Conservation (phyloP, 306 rosid genomes). For the Pachyrhizus erosus region DNA sequence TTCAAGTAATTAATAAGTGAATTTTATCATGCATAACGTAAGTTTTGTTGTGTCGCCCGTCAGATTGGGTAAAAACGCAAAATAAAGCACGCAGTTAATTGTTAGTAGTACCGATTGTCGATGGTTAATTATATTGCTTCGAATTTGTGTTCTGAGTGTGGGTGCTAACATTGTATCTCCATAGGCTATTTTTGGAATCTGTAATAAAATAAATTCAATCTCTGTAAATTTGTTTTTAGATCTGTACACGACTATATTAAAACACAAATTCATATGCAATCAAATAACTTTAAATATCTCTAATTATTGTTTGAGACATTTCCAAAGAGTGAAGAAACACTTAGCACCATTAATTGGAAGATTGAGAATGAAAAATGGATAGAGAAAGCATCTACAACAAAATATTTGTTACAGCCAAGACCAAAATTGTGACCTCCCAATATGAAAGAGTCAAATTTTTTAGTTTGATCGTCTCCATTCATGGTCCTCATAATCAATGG, state of each 20-base stretch:
- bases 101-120: not conserved
- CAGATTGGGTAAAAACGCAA: not conserved
- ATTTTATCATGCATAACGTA: no score
- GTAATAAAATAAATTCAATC: not conserved
- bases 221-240: not conserved
- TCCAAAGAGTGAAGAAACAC: not conserved
- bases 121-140: not conserved
- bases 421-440: conserved; percentile 10
- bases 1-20: no score
- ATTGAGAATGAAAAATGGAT: not conserved
- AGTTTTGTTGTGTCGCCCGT: not conserved
- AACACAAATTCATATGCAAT: not conserved
- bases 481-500: conserved; percentile 48
- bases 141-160: not conserved
- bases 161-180: not conserved
- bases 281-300: not conserved
- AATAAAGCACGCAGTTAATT: not conserved
- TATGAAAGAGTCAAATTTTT: not conserved
- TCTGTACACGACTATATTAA: conserved; percentile 27
- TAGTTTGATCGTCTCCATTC: conserved; percentile 55
- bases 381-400: not conserved
- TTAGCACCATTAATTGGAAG: not conserved
- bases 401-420: not conserved
- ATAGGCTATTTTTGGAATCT: not conserved
- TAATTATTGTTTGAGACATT: not conserved